phyloP scores from a whole-genome alignment of 2,329 filamentous ascomycete species.

The Fusarium hainanense region DNA sequence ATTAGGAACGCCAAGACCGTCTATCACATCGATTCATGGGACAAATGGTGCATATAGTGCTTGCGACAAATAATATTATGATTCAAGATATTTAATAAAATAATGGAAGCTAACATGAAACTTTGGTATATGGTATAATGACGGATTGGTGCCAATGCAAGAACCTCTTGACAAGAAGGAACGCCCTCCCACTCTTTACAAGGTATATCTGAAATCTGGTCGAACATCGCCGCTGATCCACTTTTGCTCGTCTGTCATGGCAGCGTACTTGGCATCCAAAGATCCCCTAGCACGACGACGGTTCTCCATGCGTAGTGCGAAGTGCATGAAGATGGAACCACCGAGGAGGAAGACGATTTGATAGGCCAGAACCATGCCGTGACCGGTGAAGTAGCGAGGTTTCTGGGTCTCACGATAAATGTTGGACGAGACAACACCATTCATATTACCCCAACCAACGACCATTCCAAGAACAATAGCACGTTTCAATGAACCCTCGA shows the following conservation, averaged over 20 bases:
- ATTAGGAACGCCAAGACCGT: not conserved
- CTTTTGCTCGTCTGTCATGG: conserved; percentile 65
- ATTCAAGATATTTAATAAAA: not conserved
- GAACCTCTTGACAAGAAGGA: fast-evolving
- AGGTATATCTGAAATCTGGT: conserved; percentile 51
- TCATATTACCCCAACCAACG: conserved; percentile 82
- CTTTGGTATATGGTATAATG: not conserved
- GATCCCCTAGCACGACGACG: conserved; percentile 64
- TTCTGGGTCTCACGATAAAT: conserved; percentile 63
- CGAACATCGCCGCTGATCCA: conserved; percentile 67
- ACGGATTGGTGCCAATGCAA: not conserved
- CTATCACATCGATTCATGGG: fast-evolving
- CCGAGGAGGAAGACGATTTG: conserved; percentile 71
- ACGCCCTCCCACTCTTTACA: conserved; percentile 16
- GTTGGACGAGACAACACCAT: conserved; percentile 72
- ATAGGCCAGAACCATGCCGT: conserved; percentile 72
- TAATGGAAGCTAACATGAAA: no score
- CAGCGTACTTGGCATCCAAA: conserved; percentile 66
- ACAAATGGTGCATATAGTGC: not conserved
- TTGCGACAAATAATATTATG: not conserved
- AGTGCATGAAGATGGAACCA: conserved; percentile 71
- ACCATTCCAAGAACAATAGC: conserved; percentile 78
- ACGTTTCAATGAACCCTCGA: conserved; percentile 70
- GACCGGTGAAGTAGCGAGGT: conserved; percentile 59
- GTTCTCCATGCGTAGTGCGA: conserved; percentile 70